Evolutionary conservation across 2,329 filamentous ascomycete species (phyloP).

Genomic region (Onygenales sp.): DNA sequence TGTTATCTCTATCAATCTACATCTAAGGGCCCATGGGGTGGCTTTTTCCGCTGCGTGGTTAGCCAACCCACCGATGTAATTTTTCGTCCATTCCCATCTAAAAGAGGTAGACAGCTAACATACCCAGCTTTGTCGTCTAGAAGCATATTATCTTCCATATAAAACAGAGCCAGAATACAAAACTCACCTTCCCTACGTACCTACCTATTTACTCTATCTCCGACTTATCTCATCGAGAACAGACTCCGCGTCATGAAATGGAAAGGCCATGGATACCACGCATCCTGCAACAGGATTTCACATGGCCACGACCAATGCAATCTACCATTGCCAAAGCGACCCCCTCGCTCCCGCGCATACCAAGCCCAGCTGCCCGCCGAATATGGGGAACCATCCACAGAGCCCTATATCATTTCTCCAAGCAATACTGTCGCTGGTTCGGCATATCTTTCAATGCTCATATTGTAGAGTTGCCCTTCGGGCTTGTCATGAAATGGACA

Average conservation of each 20-base stretch:
- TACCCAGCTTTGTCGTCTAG: too few species aligned
- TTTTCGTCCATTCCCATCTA: too few species aligned
- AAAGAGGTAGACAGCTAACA: too few species aligned
- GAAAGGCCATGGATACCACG: constrained; percentile 8
- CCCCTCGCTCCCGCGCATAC: constrained; percentile 15
- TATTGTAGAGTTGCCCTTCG: constrained; percentile 2
- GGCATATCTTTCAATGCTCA: not conserved
- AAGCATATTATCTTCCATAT: not conserved
- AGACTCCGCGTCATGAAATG: constrained; percentile 6
- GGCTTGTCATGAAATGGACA: constrained; percentile 4
- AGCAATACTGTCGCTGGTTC: constrained; percentile 21
- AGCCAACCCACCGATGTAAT: too few species aligned
- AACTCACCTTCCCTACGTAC: not conserved
- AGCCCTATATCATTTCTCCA: constrained; percentile 20
- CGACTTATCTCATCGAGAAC: not conserved
- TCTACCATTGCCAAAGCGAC: constrained; percentile 14
- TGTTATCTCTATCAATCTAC: too few species aligned
- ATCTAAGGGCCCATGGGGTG: too few species aligned
- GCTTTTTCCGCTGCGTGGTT: too few species aligned
- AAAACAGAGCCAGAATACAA: not conserved
- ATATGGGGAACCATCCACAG: constrained; percentile 23
- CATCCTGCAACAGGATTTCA: constrained; percentile 18
- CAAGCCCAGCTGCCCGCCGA: constrained; percentile 12
- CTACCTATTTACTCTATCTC: not conserved
- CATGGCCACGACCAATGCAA: constrained; percentile 16